A percentile compares a stretch with the other conserved stretches of the same genome.
phyloP scores from a whole-genome alignment of 768 basidiomycete genomes.

The Boletus bicolor region DNA sequence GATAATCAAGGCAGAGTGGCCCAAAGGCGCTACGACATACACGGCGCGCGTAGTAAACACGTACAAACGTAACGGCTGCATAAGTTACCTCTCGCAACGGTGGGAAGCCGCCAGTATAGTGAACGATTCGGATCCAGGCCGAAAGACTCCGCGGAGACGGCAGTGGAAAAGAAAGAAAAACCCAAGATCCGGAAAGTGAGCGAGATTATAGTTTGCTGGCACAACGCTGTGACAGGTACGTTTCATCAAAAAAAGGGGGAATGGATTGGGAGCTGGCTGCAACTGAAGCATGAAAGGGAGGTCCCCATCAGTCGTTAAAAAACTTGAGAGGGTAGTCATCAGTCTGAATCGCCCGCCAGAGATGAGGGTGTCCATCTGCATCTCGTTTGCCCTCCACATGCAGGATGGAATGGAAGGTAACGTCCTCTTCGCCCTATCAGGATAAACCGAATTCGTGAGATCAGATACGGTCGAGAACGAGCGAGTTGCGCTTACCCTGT shows the following conservation, averaged over 20 bases:
- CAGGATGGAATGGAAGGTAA: conserved; percentile 68
- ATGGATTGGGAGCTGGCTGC: neutral
- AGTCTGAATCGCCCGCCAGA: conserved; percentile 66
- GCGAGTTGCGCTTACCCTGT: conserved; percentile 45
- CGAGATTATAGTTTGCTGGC: conserved; percentile 7
- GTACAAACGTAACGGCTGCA: conserved; percentile 7
- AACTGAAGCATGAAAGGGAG: neutral
- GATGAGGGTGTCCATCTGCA: conserved; percentile 46
- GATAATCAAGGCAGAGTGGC: neutral
- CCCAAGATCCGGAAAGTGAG: neutral
- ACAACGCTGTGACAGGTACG: conserved; percentile 15
- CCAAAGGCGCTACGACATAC: neutral
- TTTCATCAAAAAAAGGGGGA: conserved; percentile 15
- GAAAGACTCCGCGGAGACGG: conserved; percentile 11
- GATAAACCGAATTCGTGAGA: conserved; percentile 9
- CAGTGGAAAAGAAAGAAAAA: neutral
- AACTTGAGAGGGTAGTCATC: conserved; percentile 47
- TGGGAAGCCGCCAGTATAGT: conserved; percentile 6
- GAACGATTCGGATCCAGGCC: neutral
- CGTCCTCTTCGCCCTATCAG: conserved; percentile 58
- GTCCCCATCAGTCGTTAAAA: conserved; percentile 24
- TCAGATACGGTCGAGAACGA: neutral
- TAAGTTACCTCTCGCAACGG: neutral
- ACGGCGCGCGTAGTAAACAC: neutral
- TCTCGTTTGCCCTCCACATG: conserved; percentile 54